Conservation (phyloP, 345 rosid genomes). For the Camelina hispida region DNA sequence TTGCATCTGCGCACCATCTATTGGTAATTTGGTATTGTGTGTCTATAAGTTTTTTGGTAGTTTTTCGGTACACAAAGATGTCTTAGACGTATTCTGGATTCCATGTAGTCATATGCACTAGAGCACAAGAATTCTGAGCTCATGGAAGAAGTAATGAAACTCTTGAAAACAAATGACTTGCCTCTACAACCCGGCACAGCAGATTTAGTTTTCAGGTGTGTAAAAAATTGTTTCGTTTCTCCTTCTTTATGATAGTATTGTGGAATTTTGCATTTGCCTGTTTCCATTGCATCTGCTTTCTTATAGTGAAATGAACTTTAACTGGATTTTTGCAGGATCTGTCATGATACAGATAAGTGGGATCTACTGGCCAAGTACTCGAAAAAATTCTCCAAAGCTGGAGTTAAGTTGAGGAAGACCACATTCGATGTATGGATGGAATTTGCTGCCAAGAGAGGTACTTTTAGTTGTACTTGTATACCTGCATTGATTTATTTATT, state of each 20-base stretch:
- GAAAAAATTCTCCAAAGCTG: constrained; percentile 64
- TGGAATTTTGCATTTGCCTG: background rate
- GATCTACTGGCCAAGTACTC: constrained; percentile 64
- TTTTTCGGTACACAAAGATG: background rate
- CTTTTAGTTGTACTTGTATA: background rate
- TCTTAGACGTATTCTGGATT: constrained; percentile 18
- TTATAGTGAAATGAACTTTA: constrained; percentile 18
- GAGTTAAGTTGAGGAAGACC: constrained; percentile 67
- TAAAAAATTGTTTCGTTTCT: background rate
- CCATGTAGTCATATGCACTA: constrained; percentile 66
- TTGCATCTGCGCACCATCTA: constrained; percentile 80
- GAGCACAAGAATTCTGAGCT: constrained; percentile 57
- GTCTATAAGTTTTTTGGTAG: background rate
- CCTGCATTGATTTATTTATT: background rate
- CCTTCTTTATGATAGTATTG: background rate
- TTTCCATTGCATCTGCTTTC: background rate
- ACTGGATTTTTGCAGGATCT: constrained; percentile 62
- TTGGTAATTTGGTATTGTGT: constrained; percentile 78
- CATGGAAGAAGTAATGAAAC: constrained; percentile 72
- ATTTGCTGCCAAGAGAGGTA: constrained; percentile 78
- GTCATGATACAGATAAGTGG: constrained; percentile 68
- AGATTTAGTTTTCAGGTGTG: constrained; percentile 77
- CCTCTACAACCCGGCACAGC: constrained; percentile 81
- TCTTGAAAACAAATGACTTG: constrained; percentile 62
- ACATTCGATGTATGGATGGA: constrained; percentile 86